phyloP scores from a whole-genome alignment of 768 basidiomycete species.

The Lentinula edodes region DNA sequence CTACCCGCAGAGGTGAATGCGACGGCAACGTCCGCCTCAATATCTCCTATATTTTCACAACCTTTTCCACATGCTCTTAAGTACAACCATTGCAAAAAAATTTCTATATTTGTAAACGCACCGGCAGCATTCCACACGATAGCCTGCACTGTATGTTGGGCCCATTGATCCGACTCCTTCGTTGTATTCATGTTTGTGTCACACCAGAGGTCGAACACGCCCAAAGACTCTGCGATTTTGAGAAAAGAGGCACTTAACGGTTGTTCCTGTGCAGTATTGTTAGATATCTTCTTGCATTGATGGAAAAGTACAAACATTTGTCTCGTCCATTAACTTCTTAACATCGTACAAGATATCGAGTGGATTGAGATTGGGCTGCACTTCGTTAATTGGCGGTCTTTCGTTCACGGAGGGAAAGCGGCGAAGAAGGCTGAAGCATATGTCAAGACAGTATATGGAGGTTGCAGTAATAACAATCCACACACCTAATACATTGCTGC shows the following conservation, averaged over 20 bases:
- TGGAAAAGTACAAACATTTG: constrained; percentile 38
- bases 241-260: constrained; percentile 65
- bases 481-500: constrained; percentile 75
- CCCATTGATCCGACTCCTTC: constrained; percentile 58
- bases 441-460: neutral
- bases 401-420: constrained; percentile 54
- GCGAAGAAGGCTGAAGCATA: constrained; percentile 52
- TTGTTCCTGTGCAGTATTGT: constrained; percentile 45
- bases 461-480: neutral
- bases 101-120: constrained; percentile 19
- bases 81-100: neutral
- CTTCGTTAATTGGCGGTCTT: constrained; percentile 58
- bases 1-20: constrained; percentile 57
- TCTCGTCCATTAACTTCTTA: constrained; percentile 64
- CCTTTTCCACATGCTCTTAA: constrained; percentile 35
- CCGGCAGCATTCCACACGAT: constrained; percentile 69
- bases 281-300: neutral
- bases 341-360: constrained; percentile 74
- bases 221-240: constrained; percentile 60
- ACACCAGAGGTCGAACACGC: constrained; percentile 67
- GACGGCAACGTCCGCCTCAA: constrained; percentile 67
- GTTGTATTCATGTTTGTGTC: constrained; percentile 48
- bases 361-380: constrained; percentile 72
- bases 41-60: constrained; percentile 53
- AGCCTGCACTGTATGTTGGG: constrained; percentile 69